These are phyloP conservation scores for Chalara sp. DNA, from an alignment of 2,329 filamentous ascomycete genomes.

Conservation along the genomic window DNA sequence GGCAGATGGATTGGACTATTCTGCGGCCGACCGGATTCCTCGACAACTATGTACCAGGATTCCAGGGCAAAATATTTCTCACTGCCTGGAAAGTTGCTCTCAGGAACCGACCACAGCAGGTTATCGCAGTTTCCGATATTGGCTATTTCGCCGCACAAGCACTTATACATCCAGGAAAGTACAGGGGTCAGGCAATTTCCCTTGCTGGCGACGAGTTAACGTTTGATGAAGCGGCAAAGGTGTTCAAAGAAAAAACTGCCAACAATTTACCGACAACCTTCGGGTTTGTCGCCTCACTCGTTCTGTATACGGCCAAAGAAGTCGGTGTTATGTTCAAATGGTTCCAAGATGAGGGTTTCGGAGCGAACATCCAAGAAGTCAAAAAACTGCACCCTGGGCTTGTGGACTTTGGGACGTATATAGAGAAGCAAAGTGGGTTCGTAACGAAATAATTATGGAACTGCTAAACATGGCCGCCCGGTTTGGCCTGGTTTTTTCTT, in stretches of 20 bases:
- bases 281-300: constrained; percentile 20
- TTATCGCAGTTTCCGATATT: constrained; percentile 32
- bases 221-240: constrained; percentile 23
- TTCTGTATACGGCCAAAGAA: constrained; percentile 27
- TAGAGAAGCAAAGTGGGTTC: too few species aligned
- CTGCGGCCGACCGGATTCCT: constrained; percentile 49
- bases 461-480: too few species aligned
- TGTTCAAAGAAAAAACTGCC: constrained; percentile 29
- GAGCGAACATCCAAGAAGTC: constrained; percentile 24
- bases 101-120: constrained; percentile 29
- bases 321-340: constrained; percentile 32
- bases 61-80: constrained; percentile 15
- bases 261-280: constrained; percentile 25
- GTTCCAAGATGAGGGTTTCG: constrained; percentile 31
- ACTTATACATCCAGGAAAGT: constrained; percentile 28
- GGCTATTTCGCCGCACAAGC: constrained; percentile 33
- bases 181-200: constrained; percentile 26
- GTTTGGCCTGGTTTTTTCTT: too few species aligned
- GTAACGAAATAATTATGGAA: too few species aligned
- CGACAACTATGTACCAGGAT: constrained; percentile 33
- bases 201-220: constrained; percentile 36
- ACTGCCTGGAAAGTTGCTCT: constrained; percentile 28
- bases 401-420: too few species aligned
- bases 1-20: constrained; percentile 40
- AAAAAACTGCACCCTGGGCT: too few species aligned